These are phyloP conservation scores for Tulasnella sp. DNA, from an alignment of 768 basidiomycete species.

Conservation along the genomic window DNA sequence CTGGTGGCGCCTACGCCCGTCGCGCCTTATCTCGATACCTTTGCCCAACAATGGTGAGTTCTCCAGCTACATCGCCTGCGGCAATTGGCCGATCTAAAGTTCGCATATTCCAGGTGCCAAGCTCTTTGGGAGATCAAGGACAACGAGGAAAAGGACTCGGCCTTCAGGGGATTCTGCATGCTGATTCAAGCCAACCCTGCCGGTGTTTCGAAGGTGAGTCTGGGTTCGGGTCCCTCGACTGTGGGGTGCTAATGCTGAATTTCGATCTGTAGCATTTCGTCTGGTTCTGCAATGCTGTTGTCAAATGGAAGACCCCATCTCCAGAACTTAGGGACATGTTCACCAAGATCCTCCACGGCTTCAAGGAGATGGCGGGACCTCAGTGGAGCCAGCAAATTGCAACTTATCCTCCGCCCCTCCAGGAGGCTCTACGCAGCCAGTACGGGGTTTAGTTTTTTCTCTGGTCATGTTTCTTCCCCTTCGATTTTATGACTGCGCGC, in stretches of 20 bases:
- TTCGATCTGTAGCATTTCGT: slow-evolving; percentile 67
- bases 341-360: slow-evolving; percentile 75
- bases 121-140: slow-evolving; percentile 97
- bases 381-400: slow-evolving; percentile 83
- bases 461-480: background rate
- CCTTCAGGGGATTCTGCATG: slow-evolving; percentile 95
- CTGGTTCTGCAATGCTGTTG: slow-evolving; percentile 98
- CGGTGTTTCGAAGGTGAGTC: slow-evolving; percentile 82
- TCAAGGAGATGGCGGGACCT: slow-evolving; percentile 80
- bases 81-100: background rate
- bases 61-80: background rate
- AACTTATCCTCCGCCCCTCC: slow-evolving; percentile 82
- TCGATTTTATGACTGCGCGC: background rate
- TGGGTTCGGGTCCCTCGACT: background rate
- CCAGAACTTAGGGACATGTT: slow-evolving; percentile 92
- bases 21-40: slow-evolving; percentile 82
- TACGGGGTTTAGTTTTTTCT: slow-evolving; percentile 65
- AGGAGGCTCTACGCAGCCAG: slow-evolving; percentile 77
- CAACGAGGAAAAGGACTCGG: slow-evolving; percentile 99
- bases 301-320: slow-evolving; percentile 91
- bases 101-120: slow-evolving; percentile 51
- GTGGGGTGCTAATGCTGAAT: slow-evolving; percentile 34
- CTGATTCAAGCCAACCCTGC: slow-evolving; percentile 91
- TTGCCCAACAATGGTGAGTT: slow-evolving; percentile 80
- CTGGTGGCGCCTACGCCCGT: slow-evolving; percentile 86